phyloP scores from a whole-genome alignment of 2,329 filamentous ascomycete genomes.

The Microdochium nivale region DNA sequence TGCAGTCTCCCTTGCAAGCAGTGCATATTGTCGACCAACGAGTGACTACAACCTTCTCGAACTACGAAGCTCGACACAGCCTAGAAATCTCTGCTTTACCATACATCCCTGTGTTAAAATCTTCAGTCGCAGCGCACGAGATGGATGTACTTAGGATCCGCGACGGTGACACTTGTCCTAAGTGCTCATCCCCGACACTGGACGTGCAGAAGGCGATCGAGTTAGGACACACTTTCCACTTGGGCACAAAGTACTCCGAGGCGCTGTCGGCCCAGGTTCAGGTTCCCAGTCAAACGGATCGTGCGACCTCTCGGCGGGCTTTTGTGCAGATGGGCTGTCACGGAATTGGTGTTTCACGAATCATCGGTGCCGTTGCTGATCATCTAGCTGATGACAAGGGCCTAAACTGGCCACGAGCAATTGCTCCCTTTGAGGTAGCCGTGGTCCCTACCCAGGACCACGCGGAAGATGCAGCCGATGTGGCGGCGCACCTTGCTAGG shows the following conservation, averaged over 20 bases:
- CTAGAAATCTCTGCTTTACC: neutral
- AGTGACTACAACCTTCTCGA: constrained; percentile 12
- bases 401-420: constrained; percentile 77
- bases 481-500: constrained; percentile 54
- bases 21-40: constrained; percentile 23
- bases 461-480: constrained; percentile 37
- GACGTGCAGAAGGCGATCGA: constrained; percentile 69
- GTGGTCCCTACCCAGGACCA: constrained; percentile 47
- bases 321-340: constrained; percentile 82
- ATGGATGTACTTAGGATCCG: constrained; percentile 58
- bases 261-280: constrained; percentile 60
- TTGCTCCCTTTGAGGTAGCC: constrained; percentile 75
- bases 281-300: constrained; percentile 19
- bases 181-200: constrained; percentile 56
- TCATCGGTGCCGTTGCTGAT: constrained; percentile 80
- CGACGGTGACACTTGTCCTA: constrained; percentile 64
- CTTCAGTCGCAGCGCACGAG: constrained; percentile 17
- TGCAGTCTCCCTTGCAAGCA: constrained; percentile 9
- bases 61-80: neutral
- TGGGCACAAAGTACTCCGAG: constrained; percentile 79
- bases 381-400: constrained; percentile 63
- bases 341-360: constrained; percentile 85
- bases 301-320: neutral
- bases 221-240: constrained; percentile 89
- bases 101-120: constrained; percentile 9